Evolutionary conservation across 768 basidiomycete species (phyloP), one percentile per base, ranked within the genome.

Genomic region (Mrakia blollopis): DNA sequence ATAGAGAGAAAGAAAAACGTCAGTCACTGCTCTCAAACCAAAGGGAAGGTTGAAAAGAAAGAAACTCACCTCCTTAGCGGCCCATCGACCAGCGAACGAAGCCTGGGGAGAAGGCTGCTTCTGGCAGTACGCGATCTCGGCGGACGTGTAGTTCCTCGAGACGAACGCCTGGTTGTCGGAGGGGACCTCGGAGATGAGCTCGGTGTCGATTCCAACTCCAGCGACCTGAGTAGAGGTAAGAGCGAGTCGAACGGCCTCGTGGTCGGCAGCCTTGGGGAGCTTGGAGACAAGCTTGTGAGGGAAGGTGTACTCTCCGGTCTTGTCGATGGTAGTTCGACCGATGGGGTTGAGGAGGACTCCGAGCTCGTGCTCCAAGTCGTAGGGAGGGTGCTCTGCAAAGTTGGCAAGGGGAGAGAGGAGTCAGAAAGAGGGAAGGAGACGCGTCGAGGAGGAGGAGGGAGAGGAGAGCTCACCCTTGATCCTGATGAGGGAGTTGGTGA

Each of bases 41-140:
- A 28, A 10, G 3, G 1, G 23, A 57, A 25, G 57, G 28, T 10
- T 8, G 23, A 9, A 9, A 28, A 57, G 7, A n/a, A 84, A 57
- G 8, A 9, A 14, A 28, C 57, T 57, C 57, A 57, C 57, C 57
- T 98, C 97, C 85, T 98, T 99, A 72, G 93, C 96, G 39, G 89
- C 92, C 96, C 97, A 99, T 75, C 95, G 91, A 50, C 92, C 95
- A 30, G 97, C 96, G 82, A 97, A 94, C 2, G 96, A 98, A 11
- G 97, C 91, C 1, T 88, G 84, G 25, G 92, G 89, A 68, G 92
- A 92, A 3, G 96, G 90, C 81, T 98, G 94, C n/a, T 88, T 80
- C 71, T 85, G 87, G 85, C 95, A 98, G 86, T 98, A 98, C 16
- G 87, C 85, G 80, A 91, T 88, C 85, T 99, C 97, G 32, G 87